Evolutionary conservation across 805 yeast species (phyloP).

Genomic region (Grigorovia jiainica): DNA sequence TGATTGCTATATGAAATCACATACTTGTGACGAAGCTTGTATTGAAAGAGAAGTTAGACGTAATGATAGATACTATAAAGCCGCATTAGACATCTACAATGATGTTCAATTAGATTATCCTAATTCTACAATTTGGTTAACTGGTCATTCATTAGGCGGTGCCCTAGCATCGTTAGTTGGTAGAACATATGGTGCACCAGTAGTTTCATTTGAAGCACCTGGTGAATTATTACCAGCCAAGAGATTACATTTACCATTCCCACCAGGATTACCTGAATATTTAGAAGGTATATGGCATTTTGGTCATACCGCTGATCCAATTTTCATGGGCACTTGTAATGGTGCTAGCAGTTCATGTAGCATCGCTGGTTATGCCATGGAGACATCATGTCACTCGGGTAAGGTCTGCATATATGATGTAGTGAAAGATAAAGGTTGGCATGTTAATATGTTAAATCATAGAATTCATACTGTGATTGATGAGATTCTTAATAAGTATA

Average conservation of each 20-base stretch:
- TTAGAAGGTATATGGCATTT: slow-evolving; percentile 87
- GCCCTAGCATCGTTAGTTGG: slow-evolving; percentile 73
- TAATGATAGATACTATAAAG: slow-evolving; percentile 74
- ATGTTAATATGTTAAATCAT: slow-evolving; percentile 77
- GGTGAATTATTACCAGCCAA: slow-evolving; percentile 79
- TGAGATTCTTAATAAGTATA: slow-evolving; percentile 60
- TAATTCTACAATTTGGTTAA: slow-evolving; percentile 67
- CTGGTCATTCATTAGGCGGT: slow-evolving; percentile 95
- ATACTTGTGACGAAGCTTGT: slow-evolving; percentile 84
- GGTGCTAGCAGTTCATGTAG: slow-evolving; percentile 88
- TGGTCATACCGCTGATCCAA: slow-evolving; percentile 96
- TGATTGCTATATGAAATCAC: slow-evolving; percentile 77
- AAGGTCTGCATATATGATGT: slow-evolving; percentile 80
- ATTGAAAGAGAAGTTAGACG: slow-evolving; percentile 65
- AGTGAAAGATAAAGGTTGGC: slow-evolving; percentile 86
- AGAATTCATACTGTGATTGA: slow-evolving; percentile 86
- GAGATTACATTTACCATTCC: slow-evolving; percentile 81
- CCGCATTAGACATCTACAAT: slow-evolving; percentile 65
- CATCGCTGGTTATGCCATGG: slow-evolving; percentile 94
- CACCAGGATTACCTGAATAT: slow-evolving; percentile 77
- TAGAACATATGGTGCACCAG: slow-evolving; percentile 83
- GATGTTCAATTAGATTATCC: slow-evolving; percentile 65
- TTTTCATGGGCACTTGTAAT: slow-evolving; percentile 91
- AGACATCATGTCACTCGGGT: slow-evolving; percentile 90
- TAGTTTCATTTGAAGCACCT: slow-evolving; percentile 85